phyloP scores from a whole-genome alignment of 805 yeast genomes.

The Ogataea zsoltii region DNA sequence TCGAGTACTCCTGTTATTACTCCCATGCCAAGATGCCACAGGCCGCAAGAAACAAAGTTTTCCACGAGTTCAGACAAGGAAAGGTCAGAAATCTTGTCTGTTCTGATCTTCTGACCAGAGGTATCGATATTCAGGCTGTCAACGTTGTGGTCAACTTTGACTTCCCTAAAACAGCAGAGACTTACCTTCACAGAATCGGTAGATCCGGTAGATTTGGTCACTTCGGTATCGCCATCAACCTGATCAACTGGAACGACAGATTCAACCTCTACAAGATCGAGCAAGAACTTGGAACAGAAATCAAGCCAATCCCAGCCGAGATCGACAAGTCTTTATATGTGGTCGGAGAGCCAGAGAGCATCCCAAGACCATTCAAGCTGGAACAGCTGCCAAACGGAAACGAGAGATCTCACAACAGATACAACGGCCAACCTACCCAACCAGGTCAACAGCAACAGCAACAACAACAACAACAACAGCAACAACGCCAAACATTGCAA shows the following conservation, averaged over 20 bases:
- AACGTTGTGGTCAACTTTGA: slow-evolving; percentile 97
- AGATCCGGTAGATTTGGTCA: slow-evolving; percentile 99
- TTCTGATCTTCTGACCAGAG: slow-evolving; percentile 94
- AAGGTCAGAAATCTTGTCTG: slow-evolving; percentile 96
- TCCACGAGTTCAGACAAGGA: slow-evolving; percentile 98
- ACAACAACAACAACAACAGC: slow-evolving; percentile 13
- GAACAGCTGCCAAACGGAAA: slow-evolving; percentile 44
- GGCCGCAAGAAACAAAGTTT: slow-evolving; percentile 93
- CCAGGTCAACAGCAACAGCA: slow-evolving; percentile 18
- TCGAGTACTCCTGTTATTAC: slow-evolving; percentile 94
- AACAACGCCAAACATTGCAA: slow-evolving; percentile 13
- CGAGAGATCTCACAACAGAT: slow-evolving; percentile 28
- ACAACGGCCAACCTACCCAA: slow-evolving; percentile 34
- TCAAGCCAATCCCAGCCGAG: slow-evolving; percentile 92
- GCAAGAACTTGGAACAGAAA: slow-evolving; percentile 96
- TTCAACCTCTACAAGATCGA: slow-evolving; percentile 92
- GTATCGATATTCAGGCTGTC: slow-evolving; percentile 98
- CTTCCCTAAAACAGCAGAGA: slow-evolving; percentile 97
- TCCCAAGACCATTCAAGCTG: slow-evolving; percentile 88
- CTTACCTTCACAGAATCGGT: slow-evolving; percentile 97
- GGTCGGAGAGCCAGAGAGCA: slow-evolving; percentile 69
- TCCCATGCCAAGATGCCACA: slow-evolving; percentile 98
- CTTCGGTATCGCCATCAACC: slow-evolving; percentile 94
- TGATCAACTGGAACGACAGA: slow-evolving; percentile 96
- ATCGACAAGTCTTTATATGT: slow-evolving; percentile 90